Conservation (phyloP, 2,329 filamentous ascomycete species). For the Trichoderma sp. region DNA sequence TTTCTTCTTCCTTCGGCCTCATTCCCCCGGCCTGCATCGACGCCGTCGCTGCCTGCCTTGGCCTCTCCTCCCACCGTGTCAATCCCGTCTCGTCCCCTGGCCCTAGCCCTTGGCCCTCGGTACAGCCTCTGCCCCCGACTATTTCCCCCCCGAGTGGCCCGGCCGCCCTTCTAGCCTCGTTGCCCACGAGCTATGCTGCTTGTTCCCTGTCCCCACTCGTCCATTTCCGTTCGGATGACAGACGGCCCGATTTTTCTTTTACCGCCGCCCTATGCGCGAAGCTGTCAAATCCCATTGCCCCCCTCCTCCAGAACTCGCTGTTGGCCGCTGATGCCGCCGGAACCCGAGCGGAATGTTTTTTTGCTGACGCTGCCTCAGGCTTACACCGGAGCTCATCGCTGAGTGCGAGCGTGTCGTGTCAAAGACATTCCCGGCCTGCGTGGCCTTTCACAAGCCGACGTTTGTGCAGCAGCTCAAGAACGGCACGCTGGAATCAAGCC, state of each 20-base stretch:
- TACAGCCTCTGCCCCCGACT: constrained; percentile 7
- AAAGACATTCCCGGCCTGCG: constrained; percentile 59
- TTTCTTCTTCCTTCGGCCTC: not conserved
- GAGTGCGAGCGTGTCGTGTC: constrained; percentile 60
- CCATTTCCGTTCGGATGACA: constrained; percentile 18
- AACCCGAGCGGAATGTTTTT: constrained; percentile 22
- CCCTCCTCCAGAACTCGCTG: not conserved
- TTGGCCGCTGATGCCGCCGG: constrained; percentile 16
- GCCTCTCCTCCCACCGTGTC: not conserved
- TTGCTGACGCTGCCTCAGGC: constrained; percentile 33
- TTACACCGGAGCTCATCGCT: constrained; percentile 55
- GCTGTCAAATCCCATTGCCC: not conserved
- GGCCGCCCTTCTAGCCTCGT: constrained; percentile 15
- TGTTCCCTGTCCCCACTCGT: constrained; percentile 10
- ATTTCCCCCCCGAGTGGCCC: constrained; percentile 18
- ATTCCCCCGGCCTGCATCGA: not conserved
- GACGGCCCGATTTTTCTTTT: constrained; percentile 14
- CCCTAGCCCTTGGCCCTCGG: constrained; percentile 2
- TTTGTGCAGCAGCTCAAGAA: constrained; percentile 60
- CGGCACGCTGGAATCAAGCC: constrained; percentile 51
- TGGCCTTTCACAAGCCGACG: constrained; percentile 61
- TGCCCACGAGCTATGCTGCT: constrained; percentile 9
- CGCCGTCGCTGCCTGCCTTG: not conserved
- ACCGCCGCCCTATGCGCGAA: constrained; percentile 6
- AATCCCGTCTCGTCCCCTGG: not conserved